Evolutionary conservation across 108 stramenopile species (phyloP), one percentile per base, ranked within the genome.

Genomic region (Schizochytrium sp.): DNA sequence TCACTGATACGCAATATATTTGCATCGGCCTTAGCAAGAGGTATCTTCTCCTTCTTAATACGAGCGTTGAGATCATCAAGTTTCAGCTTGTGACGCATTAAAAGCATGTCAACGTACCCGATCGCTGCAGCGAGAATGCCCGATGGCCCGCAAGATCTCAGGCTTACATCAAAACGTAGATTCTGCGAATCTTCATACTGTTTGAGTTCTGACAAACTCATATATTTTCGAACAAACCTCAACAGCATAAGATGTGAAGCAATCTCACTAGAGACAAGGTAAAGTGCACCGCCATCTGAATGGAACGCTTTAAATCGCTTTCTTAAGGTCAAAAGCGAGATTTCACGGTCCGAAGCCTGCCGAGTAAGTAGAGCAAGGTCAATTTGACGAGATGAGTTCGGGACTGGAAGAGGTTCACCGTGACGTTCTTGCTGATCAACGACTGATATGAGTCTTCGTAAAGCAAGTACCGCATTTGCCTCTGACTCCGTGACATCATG

Each of bases 201-300:
- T 44, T 69, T 69, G 64, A 69, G 64, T 44, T 69, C 64, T 0
- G 64, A 12, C 42, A 44, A 12, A 8, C 42, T 44, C 64, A 69
- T 69, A 44, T 13, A 69, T 3, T 69, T 69, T 12, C 64, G 64
- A 7, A 69, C 64, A 1, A 69, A 69, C 0, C 64, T 38, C 15
- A 69, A 69, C 42, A 69, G 64, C 64, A 69, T 69, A 8, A 69
- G 64, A 44, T 69, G 64, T 7, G 64, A 69, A 38, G 64, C 64
- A 15, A 69, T 44, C 44, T 69, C 64, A 7, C 5, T 38, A 15
- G 64, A 69, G 64, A 69, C 64, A 38, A 28, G 40, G 64, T 3
- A 15, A 38, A 69, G 2, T 8, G 64, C 64, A 44, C 64, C 64
- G 0, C 64, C 64, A 1, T 69, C 64, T 38, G 64, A 38, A 44